Evolutionary conservation across 2,329 filamentous ascomycete species (phyloP).

Genomic region (Stachybotrys elegans): DNA sequence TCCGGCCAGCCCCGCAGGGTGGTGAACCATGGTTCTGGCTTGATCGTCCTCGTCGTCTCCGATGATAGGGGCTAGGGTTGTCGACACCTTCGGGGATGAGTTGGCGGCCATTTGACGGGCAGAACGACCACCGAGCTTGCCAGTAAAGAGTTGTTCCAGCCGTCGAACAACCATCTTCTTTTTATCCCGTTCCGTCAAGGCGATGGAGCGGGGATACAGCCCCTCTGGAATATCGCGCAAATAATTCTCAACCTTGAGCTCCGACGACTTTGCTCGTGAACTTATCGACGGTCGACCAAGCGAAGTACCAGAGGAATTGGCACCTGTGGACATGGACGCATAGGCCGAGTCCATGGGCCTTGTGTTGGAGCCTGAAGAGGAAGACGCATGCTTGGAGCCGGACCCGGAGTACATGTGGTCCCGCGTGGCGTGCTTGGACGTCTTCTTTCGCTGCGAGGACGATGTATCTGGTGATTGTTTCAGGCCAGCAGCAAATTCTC

Average conservation of each 20-base stretch:
- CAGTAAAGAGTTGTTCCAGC: constrained; percentile 77
- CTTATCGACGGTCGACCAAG: constrained; percentile 30
- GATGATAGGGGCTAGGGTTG: constrained; percentile 12
- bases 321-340: constrained; percentile 59
- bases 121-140: constrained; percentile 46
- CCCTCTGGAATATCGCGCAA: constrained; percentile 68
- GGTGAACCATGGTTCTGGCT: constrained; percentile 24
- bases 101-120: constrained; percentile 7
- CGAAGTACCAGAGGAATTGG: constrained; percentile 37
- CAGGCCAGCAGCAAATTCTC: constrained; percentile 63
- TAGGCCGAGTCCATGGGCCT: constrained; percentile 58
- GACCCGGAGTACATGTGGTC: constrained; percentile 34
- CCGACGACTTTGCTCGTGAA: constrained; percentile 34
- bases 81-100: background rate
- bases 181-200: constrained; percentile 67
- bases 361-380: constrained; percentile 47
- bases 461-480: constrained; percentile 42
- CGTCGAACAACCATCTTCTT: constrained; percentile 73
- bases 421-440: constrained; percentile 31
- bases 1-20: constrained; percentile 19
- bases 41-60: constrained; percentile 22
- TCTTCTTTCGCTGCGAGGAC: constrained; percentile 34
- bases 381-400: constrained; percentile 46
- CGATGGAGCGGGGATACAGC: constrained; percentile 54
- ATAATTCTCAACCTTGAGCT: constrained; percentile 64